phyloP scores from a whole-genome alignment of 495 filamentous ascomycete species.

The Bathelium albidoporum region DNA sequence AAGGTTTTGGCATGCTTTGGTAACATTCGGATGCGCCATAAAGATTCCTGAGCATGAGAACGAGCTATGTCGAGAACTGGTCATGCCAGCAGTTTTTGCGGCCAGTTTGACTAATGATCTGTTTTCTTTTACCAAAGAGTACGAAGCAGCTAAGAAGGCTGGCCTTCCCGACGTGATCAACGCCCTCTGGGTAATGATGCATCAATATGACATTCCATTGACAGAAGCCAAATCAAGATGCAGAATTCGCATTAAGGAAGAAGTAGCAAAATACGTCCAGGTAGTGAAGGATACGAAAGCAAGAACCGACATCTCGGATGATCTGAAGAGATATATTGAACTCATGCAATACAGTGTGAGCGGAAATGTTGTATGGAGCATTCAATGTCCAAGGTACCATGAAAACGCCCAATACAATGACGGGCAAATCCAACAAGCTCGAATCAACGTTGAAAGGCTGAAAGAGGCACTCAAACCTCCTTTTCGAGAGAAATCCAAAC shows the following conservation, averaged over 20 bases:
- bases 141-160: background rate
- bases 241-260: slow-evolving; percentile 13
- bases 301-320: background rate
- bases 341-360: slow-evolving; percentile 17
- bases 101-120: background rate
- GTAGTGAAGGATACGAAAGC: slow-evolving; percentile 20
- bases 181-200: slow-evolving; percentile 27
- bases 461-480: no score
- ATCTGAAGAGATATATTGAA: slow-evolving; percentile 26
- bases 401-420: no score
- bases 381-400: slow-evolving; percentile 26
- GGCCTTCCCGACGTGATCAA: slow-evolving; percentile 10
- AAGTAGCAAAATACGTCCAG: slow-evolving; percentile 29
- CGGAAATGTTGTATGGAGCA: slow-evolving; percentile 30
- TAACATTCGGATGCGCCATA: slow-evolving; percentile 26
- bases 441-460: no score
- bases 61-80: slow-evolving; percentile 17
- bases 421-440: no score
- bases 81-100: slow-evolving; percentile 6
- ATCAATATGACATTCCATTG: slow-evolving; percentile 29
- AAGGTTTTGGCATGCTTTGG: slow-evolving; percentile 19
- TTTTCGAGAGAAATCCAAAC: no score
- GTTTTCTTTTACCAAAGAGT: background rate
- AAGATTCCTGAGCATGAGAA: slow-evolving; percentile 22
- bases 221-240: slow-evolving; percentile 8